Evolutionary conservation across 371 early-diverging fungal genomes (phyloP), one percentile per base, ranked within the genome.

Genomic region (Mortierella sp.): DNA sequence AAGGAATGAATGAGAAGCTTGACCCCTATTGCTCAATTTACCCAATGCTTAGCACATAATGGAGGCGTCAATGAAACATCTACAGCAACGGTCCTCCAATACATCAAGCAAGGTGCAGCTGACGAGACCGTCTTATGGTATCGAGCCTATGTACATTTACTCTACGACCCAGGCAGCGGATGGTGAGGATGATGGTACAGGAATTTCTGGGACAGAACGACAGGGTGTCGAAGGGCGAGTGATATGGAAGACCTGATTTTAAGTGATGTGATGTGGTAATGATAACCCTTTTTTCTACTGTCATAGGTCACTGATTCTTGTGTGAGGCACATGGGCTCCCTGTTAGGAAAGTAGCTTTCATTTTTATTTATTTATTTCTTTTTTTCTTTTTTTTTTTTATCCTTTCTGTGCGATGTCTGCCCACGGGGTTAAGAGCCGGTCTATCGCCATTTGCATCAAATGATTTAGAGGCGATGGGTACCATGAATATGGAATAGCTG

Each of bases 401-500:
- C 19, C 31, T 32, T 56, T 56, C 57, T 56, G 57, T 32, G 15
- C 6, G 29, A 17, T 56, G 57, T 32, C 57, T 56, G 34, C 34
- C 9, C 29, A 56, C 19, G 29, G 34, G 57, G 29, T 29, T 34
- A 3, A 32, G 34, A 56, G 57, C 57, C 9, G 7, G n/a, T 34
- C 57, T 34, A 13, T 56, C 57, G 32, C 66, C 67, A 69, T 75
- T 69, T 68, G 75, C 57, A 68, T 75, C 69, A 61, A 68, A 75
- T 40, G 68, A 68, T 55, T 55, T 75, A 70, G 66, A 61, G 70
- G 76, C 58, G 76, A 70, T 65, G 70, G 76, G 64, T 28, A 75
- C 45, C 58, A 66, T 75, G 37, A 74, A 75, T 75, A 65, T 68
- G 75, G 69, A 55, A 69, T 64, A 55, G 61, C 76, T 70, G 76